Conservation (phyloP, 441 rosid genomes). For the Isatis lusitanica region DNA sequence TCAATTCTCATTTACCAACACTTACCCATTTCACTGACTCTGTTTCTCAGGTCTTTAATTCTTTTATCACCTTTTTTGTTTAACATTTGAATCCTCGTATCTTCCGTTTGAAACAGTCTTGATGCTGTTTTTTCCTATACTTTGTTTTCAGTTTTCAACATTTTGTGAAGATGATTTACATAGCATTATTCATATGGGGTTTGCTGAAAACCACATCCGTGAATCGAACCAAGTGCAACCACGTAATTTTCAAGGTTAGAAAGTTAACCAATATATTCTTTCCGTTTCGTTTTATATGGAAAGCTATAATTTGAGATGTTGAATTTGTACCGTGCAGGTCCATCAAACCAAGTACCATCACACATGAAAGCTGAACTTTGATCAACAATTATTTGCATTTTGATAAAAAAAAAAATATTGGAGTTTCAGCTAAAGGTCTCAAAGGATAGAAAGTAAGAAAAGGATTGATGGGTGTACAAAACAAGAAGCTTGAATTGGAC, state of each 20-base stretch:
- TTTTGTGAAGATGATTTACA: constrained; percentile 77
- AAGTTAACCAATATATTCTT: not conserved
- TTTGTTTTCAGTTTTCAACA: constrained; percentile 43
- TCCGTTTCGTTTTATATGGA: not conserved
- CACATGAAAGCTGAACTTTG: constrained; percentile 68
- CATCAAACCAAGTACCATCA: constrained; percentile 42
- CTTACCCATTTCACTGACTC: constrained; percentile 41
- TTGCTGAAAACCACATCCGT: constrained; percentile 43
- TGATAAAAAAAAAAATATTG: not conserved
- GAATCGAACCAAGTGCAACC: constrained; percentile 28
- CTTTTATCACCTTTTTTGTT: not conserved
- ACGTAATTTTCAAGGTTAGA: constrained; percentile 40
- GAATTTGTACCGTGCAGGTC: constrained; percentile 46
- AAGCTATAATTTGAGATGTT: not conserved
- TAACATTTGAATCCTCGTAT: not conserved
- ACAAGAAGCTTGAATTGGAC: constrained; percentile 47
- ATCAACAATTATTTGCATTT: constrained; percentile 35
- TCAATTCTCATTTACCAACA: constrained; percentile 49
- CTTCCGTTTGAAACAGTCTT: not conserved
- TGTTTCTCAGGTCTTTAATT: constrained; percentile 48
- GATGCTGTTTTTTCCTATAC: not conserved
- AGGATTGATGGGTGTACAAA: constrained; percentile 56
- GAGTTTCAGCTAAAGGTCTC: constrained; percentile 6
- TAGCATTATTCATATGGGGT: constrained; percentile 78
- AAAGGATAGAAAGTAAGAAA: constrained; percentile 36